Conservation (phyloP, 148 eudicot genomes). For the Camellia sinensis region DNA sequence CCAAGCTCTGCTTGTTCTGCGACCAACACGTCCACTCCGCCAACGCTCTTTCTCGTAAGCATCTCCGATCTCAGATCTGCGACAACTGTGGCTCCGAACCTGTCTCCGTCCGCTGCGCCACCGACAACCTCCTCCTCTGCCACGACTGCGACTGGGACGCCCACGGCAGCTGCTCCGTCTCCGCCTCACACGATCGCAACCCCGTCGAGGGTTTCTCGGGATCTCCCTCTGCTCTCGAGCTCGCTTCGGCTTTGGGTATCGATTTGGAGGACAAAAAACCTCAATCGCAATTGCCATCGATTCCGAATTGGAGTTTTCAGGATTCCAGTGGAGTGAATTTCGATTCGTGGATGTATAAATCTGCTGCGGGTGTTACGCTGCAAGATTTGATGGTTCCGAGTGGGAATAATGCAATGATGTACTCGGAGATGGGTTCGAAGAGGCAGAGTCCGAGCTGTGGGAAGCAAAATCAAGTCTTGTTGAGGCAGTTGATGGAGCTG, state of each 20-base stretch:
- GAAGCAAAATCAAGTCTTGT: slow-evolving; percentile 40
- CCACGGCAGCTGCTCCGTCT: slow-evolving; percentile 29
- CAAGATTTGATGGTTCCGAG: slow-evolving; percentile 17
- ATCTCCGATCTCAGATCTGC: slow-evolving; percentile 75
- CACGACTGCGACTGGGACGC: slow-evolving; percentile 54
- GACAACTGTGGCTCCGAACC: slow-evolving; percentile 52
- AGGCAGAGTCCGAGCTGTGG: slow-evolving; percentile 16
- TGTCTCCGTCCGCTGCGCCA: slow-evolving; percentile 40
- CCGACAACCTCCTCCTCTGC: slow-evolving; percentile 53
- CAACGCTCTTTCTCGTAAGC: slow-evolving; percentile 73
- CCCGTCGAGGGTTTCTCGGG: slow-evolving; percentile 56
- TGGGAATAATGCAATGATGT: slow-evolving; percentile 15
- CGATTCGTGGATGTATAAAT: background rate
- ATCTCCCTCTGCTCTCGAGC: slow-evolving; percentile 46
- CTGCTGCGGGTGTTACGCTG: background rate
- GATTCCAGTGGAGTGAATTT: background rate
- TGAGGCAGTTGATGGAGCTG: slow-evolving; percentile 57
- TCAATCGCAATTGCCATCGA: background rate
- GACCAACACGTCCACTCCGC: slow-evolving; percentile 92
- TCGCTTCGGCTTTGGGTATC: slow-evolving; percentile 54
- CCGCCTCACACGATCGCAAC: slow-evolving; percentile 33
- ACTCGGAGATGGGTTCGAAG: slow-evolving; percentile 34
- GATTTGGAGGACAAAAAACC: slow-evolving; percentile 20
- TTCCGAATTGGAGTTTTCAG: background rate
- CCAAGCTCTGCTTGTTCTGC: slow-evolving; percentile 72